Base-by-base conservation (phyloP, 371 early-diverging fungal species). In the Gilbertella persicaria region DNA sequence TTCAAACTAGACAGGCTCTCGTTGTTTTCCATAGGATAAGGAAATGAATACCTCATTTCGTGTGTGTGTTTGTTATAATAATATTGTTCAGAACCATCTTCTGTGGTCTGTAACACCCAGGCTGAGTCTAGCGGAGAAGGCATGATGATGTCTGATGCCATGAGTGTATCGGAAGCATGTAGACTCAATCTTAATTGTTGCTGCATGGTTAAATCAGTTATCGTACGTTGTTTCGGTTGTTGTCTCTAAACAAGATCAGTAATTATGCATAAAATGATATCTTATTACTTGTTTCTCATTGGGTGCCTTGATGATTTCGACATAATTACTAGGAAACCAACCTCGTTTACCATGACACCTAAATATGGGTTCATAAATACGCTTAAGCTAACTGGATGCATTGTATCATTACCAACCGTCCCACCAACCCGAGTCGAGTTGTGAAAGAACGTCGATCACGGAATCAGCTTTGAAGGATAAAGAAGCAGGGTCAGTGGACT, bases 361-460 rank as follows among this genome's bases (percentile, higher is more conserved):
- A 53, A 5, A 45, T 16, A 16, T 6, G 25, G n/a, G n/a, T n/a
- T n/a, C n/a, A 28, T 52, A 33, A 23, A 21, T 28, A 4, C 13
- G 8, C 20, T 4, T 21, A 36, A 46, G 37, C 5, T 19, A 46
- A n/a, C n/a, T n/a, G n/a, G n/a, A n/a, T n/a, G n/a, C n/a, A n/a
- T n/a, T n/a, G n/a, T n/a, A n/a, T 26, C 28, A 35, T 74, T 73
- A 77, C 78, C 73, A 69, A 30, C 91, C 92, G 62, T 93, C 90
- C 96, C 96, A 95, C 96, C 96, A 95, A 7, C 96, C 96, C 2
- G 91, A 85, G 51, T 90, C 86, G 45, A 92, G 84, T 55, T 88
- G 84, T 5, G 85, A 80, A 26, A 90, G 74, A 1, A 95, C 95
- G 55, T 90, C 84, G 62, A 95, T 88, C 40, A 91, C 67, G 53